Base-by-base conservation (phyloP, 73 alveolate genomes). In the Paramecium sexaurelia region DNA sequence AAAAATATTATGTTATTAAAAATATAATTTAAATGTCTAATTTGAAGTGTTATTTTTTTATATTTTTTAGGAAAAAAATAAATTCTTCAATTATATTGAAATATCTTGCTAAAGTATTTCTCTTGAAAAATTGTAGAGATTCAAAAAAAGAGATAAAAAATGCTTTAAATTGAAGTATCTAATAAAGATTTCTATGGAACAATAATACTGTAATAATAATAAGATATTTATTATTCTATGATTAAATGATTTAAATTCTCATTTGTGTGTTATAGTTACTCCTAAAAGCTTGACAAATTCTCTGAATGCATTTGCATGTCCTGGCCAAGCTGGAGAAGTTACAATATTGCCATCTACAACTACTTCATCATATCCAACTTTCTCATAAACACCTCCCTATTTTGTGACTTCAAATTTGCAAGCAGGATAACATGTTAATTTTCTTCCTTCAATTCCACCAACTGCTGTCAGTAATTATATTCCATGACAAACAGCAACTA, bases 401-500 rank as follows among this genome's bases (percentile, higher is more conserved):
- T 91, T 88, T 61, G 93, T 91, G 39, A 97, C 97, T 94, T 97
- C 99, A 78, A 95, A 45, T 83, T 94, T 84, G 24, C 97, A 95
- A 39, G 98, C 98, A 55, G 95, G 95, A 73, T 96, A 97, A 57
- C 97, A 68, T 32, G 99, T 96, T 26, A 94, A 66, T 32, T 93
- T 93, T 93, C 47, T 94, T 19, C 97, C 99, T 85, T 93, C 57
- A 43, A 95, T 96, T 26, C 97, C 97, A 9, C 87, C 87, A 36
- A 94, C 93, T 41, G 97, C 98, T 85, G 98, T 97, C 75, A 97
- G 93, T 43, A 97, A 35, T 93, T 96, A 87, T 51, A 96, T 89
- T 26, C 98, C 99, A 93, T 97, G 99, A 73, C 99, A 97, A 27
- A 97, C 95, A 26, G 98, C 97, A 69, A 97, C 97, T n/a, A 97